phyloP scores from a whole-genome alignment of 371 early-diverging fungal species.

The Basidiobolus meristosporus region DNA sequence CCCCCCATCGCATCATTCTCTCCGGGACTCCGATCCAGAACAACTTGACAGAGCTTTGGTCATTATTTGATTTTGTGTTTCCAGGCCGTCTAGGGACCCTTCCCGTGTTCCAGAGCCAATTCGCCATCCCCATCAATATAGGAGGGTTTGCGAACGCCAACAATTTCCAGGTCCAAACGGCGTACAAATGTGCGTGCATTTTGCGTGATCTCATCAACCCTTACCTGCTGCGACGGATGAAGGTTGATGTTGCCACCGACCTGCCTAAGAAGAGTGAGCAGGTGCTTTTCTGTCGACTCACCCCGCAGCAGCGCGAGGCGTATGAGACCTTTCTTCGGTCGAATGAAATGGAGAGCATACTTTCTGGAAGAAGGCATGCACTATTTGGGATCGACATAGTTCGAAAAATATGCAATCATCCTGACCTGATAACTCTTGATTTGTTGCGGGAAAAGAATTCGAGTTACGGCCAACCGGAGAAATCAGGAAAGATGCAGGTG shows the following conservation, averaged over 20 bases:
- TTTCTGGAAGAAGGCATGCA: conserved; percentile 66
- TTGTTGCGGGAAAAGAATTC: conserved; percentile 18
- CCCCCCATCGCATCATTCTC: conserved; percentile 73
- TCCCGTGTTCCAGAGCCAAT: conserved; percentile 81
- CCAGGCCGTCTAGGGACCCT: conserved; percentile 91
- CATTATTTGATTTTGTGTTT: conserved; percentile 86
- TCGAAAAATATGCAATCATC: conserved; percentile 96
- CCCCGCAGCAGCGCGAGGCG: conserved; percentile 45
- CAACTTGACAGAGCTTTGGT: conserved; percentile 93
- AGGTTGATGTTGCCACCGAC: conserved; percentile 80
- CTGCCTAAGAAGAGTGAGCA: conserved; percentile 89
- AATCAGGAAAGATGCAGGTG: conserved; percentile 80
- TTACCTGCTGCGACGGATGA: conserved; percentile 83
- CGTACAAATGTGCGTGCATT: conserved; percentile 78
- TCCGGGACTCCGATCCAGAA: conserved; percentile 99
- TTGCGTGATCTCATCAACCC: conserved; percentile 86
- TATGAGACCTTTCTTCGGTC: conserved; percentile 65
- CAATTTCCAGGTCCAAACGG: conserved; percentile 73
- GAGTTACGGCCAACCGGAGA: conserved; percentile 37
- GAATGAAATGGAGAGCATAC: conserved; percentile 47
- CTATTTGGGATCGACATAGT: conserved; percentile 85
- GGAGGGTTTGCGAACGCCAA: conserved; percentile 88
- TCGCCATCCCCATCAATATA: conserved; percentile 74
- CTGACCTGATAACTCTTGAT: conserved; percentile 39
- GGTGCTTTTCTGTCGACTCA: conserved; percentile 81